These are phyloP conservation scores for Pestalotiopsis sp. DNA, from an alignment of 2,329 filamentous ascomycete species.

Conservation along the genomic window DNA sequence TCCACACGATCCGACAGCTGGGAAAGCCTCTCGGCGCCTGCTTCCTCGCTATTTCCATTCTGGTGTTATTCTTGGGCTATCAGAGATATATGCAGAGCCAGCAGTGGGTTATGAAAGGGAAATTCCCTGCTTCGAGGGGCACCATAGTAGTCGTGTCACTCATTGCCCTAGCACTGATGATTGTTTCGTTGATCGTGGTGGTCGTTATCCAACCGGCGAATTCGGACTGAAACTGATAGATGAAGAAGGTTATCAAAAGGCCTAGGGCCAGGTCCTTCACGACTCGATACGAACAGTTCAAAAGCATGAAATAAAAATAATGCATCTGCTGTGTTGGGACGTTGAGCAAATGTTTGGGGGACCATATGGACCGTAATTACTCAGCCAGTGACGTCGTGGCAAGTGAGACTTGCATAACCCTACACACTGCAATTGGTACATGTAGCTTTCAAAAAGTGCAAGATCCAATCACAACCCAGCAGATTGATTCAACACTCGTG, in stretches of 20 bases:
- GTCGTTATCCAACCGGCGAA: conserved; percentile 51
- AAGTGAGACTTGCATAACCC: background rate
- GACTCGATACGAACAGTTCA: background rate
- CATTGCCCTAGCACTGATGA: conserved; percentile 66
- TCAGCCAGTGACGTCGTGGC: background rate
- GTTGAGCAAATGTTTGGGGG: background rate
- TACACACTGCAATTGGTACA: background rate
- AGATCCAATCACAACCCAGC: background rate
- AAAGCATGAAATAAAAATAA: background rate
- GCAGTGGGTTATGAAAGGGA: conserved; percentile 77
- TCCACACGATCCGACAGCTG: conserved; percentile 58
- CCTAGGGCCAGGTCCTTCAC: background rate
- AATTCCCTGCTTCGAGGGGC: conserved; percentile 78
- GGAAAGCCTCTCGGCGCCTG: conserved; percentile 77
- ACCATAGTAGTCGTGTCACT: conserved; percentile 72
- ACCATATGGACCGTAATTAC: background rate
- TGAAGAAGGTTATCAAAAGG: background rate
- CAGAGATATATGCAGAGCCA: conserved; percentile 78
- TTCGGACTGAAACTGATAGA: background rate
- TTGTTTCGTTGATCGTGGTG: conserved; percentile 61
- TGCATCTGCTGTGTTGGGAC: background rate
- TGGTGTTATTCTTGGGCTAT: conserved; percentile 77
- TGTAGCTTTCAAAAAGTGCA: background rate
- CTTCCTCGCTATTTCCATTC: conserved; percentile 75
- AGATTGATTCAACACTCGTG: background rate